Conservation (phyloP, 805 yeast genomes). For the Saccharomyces kudriavzevii region DNA sequence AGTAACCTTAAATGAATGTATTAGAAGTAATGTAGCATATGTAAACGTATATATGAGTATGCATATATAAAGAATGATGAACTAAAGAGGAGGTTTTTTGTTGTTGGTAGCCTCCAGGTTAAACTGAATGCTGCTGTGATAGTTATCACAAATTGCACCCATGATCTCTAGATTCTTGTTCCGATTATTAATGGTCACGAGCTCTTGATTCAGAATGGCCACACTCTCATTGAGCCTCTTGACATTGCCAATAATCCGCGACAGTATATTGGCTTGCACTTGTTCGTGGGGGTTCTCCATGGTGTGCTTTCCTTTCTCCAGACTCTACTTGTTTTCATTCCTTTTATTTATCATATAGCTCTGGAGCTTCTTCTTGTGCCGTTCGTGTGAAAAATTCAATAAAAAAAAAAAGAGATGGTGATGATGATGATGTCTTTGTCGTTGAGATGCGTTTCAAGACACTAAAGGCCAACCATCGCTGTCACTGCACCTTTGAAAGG, state of each 20-base stretch:
- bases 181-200: slow-evolving; percentile 53
- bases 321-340: background rate
- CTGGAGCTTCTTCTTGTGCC: background rate
- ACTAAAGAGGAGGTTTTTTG: slow-evolving; percentile 29
- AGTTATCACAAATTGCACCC: slow-evolving; percentile 73
- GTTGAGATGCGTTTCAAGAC: background rate
- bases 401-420: background rate
- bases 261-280: slow-evolving; percentile 64
- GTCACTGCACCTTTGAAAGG: background rate
- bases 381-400: background rate
- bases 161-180: slow-evolving; percentile 65
- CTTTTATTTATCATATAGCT: background rate
- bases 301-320: background rate
- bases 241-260: slow-evolving; percentile 72
- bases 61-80: background rate
- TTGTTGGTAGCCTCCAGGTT: slow-evolving; percentile 61
- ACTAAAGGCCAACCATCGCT: background rate
- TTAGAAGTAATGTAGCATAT: slow-evolving; percentile 2
- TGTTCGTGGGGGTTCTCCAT: slow-evolving; percentile 88
- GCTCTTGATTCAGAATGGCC: slow-evolving; percentile 49
- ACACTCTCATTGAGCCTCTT: slow-evolving; percentile 69
- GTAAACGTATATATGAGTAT: background rate
- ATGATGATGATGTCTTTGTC: background rate
- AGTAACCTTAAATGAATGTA: slow-evolving; percentile 1
- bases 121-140: slow-evolving; percentile 60